Conservation (phyloP, 805 yeast genomes). For the Teunomyces stri region DNA sequence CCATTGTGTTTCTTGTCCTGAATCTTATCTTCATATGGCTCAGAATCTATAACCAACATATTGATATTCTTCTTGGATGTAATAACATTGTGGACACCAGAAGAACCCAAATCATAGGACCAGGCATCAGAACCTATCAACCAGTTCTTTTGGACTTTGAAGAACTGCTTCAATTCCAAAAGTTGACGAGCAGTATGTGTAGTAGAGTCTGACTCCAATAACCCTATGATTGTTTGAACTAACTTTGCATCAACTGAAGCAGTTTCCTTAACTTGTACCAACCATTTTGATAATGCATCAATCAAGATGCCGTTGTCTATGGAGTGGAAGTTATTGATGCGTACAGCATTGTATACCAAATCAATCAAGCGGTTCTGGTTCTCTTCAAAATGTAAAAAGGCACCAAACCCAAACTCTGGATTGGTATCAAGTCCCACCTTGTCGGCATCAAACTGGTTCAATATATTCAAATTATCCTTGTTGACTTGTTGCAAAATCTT, state of each 20-base stretch:
- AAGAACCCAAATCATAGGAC: conserved; percentile 89
- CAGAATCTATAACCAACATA: conserved; percentile 83
- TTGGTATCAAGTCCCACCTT: conserved; percentile 45
- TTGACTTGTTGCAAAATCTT: conserved; percentile 72
- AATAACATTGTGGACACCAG: conserved; percentile 85
- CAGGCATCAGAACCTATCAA: conserved; percentile 91
- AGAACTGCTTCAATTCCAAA: conserved; percentile 44
- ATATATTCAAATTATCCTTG: conserved; percentile 50
- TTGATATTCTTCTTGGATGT: conserved; percentile 75
- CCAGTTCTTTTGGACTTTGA: conserved; percentile 63
- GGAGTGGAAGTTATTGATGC: conserved; percentile 42
- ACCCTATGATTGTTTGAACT: conserved; percentile 32
- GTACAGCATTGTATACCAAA: conserved; percentile 46
- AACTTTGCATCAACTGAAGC: conserved; percentile 22
- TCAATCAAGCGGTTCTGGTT: conserved; percentile 45
- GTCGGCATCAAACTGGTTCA: conserved; percentile 55
- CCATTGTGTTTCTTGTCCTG: conserved; percentile 35
- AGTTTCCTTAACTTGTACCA: conserved; percentile 46
- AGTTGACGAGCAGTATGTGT: conserved; percentile 45
- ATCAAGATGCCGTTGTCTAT: conserved; percentile 48
- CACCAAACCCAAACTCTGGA: conserved; percentile 90
- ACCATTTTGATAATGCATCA: conserved; percentile 68
- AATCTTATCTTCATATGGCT: conserved; percentile 51
- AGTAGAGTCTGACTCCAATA: conserved; percentile 36
- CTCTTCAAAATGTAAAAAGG: conserved; percentile 57